Evolutionary conservation across 106 monocot species (phyloP).

Genomic region (Dendrobium catenatum): DNA sequence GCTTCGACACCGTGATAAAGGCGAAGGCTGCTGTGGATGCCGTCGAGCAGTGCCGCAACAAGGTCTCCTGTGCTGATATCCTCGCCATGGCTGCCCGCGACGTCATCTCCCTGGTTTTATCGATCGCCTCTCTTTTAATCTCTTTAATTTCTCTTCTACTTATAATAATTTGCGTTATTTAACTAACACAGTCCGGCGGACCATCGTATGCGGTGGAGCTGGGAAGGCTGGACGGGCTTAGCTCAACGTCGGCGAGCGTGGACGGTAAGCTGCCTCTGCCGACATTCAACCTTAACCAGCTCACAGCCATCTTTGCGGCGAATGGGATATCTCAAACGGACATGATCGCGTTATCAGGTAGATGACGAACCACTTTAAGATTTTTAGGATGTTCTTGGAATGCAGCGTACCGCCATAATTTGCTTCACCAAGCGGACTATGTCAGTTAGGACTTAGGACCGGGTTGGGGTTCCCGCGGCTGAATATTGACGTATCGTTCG

Average conservation of each 20-base stretch:
- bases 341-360: slow-evolving; percentile 80
- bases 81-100: slow-evolving; percentile 51
- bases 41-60: slow-evolving; percentile 34
- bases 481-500: too few species aligned
- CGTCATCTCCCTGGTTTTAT: slow-evolving; percentile 26
- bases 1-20: slow-evolving; percentile 60
- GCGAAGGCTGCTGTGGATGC: slow-evolving; percentile 60
- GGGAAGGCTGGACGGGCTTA: slow-evolving; percentile 60
- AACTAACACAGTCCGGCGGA: slow-evolving; percentile 42
- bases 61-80: slow-evolving; percentile 58
- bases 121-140: background rate
- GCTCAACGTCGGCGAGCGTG: slow-evolving; percentile 46
- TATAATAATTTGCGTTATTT: background rate
- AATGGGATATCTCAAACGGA: slow-evolving; percentile 56
- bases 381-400: background rate
- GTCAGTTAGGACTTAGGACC: too few species aligned
- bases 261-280: slow-evolving; percentile 48
- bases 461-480: too few species aligned
- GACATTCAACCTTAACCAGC: slow-evolving; percentile 43
- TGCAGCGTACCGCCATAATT: background rate
- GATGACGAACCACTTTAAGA: background rate
- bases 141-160: background rate
- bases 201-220: slow-evolving; percentile 63
- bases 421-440: background rate
- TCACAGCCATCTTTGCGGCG: slow-evolving; percentile 44